A percentile compares a stretch with the other conserved stretches of the same genome.
Evolutionary conservation across 2,329 filamentous ascomycete genomes (phyloP).

Genomic region (Herpomyces periplanetae): DNA sequence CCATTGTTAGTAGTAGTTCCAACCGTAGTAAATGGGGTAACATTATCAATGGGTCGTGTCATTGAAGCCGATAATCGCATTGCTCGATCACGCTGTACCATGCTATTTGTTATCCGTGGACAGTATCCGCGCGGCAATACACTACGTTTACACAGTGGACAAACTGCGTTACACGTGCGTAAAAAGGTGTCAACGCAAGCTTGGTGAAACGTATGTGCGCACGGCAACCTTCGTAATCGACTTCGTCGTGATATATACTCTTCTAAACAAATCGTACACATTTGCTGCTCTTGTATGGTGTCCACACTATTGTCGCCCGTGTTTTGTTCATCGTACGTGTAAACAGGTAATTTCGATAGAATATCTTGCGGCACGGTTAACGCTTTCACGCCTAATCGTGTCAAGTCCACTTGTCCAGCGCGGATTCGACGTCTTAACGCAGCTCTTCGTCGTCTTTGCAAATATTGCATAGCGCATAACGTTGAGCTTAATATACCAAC

Average conservation of each 20-base stretch:
- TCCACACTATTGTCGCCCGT: background rate
- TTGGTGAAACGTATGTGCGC: conserved; percentile 68
- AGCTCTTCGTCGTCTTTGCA: conserved; percentile 28
- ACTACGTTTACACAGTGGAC: conserved; percentile 55
- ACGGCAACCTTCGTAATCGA: conserved; percentile 46
- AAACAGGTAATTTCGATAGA: conserved; percentile 34
- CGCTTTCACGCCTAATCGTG: conserved; percentile 45
- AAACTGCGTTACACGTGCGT: conserved; percentile 36
- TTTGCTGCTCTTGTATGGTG: conserved; percentile 1
- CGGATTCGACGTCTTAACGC: conserved; percentile 27
- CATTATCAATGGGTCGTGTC: no score
- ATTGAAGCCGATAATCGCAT: no score
- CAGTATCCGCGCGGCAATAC: conserved; percentile 26
- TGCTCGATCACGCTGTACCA: no score
- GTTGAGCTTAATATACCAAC: conserved; percentile 23
- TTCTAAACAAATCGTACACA: conserved; percentile 58
- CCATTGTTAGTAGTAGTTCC: no score
- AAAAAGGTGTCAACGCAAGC: conserved; percentile 67
- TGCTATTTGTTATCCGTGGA: conserved; percentile 5
- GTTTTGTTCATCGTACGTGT: conserved; percentile 18
- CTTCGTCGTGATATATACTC: conserved; percentile 28
- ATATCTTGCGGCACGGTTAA: conserved; percentile 31
- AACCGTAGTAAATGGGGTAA: no score
- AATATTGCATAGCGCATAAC: conserved; percentile 30
- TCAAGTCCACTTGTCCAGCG: conserved; percentile 44